Conservation (phyloP, 2,329 filamentous ascomycete genomes). For the Beauveria pseudobassiana region DNA sequence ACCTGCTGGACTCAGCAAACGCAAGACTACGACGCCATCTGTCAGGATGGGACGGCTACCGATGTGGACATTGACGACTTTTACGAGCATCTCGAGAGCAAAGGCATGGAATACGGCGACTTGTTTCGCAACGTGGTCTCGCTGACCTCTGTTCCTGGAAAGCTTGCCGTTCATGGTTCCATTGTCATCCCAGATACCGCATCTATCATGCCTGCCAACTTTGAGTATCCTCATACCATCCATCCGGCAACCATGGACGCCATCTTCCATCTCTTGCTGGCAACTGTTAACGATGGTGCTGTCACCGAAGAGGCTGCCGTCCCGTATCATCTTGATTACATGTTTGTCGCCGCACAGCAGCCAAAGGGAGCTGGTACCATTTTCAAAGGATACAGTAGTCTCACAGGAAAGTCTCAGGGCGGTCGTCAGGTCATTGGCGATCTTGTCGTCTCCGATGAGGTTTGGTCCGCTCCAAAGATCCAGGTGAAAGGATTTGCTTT, state of each 20-base stretch:
- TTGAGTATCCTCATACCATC: slow-evolving; percentile 36
- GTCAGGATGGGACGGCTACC: neutral
- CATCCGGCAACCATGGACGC: slow-evolving; percentile 42
- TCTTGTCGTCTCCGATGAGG: slow-evolving; percentile 12
- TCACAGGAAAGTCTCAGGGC: neutral
- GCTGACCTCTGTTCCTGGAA: neutral
- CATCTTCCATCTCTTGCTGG: slow-evolving; percentile 37
- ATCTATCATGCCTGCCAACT: slow-evolving; percentile 32
- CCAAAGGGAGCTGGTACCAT: neutral
- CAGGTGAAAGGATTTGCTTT: slow-evolving; percentile 10
- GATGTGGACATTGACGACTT: slow-evolving; percentile 9
- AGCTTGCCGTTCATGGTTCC: neutral
- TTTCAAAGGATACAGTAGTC: neutral
- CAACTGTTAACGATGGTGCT: slow-evolving; percentile 8
- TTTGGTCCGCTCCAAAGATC: slow-evolving; percentile 11
- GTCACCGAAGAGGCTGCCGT: slow-evolving; percentile 3
- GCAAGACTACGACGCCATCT: neutral
- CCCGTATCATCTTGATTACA: slow-evolving; percentile 21
- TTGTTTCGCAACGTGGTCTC: slow-evolving; percentile 14
- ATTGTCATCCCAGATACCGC: slow-evolving; percentile 29
- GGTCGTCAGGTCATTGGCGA: slow-evolving; percentile 4
- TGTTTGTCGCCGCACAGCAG: slow-evolving; percentile 19
- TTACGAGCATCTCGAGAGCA: slow-evolving; percentile 13
- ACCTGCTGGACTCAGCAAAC: neutral
- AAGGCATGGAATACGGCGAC: slow-evolving; percentile 15